Conservation (phyloP, 352 stramenopile genomes). For the Phytophthora rubi region DNA sequence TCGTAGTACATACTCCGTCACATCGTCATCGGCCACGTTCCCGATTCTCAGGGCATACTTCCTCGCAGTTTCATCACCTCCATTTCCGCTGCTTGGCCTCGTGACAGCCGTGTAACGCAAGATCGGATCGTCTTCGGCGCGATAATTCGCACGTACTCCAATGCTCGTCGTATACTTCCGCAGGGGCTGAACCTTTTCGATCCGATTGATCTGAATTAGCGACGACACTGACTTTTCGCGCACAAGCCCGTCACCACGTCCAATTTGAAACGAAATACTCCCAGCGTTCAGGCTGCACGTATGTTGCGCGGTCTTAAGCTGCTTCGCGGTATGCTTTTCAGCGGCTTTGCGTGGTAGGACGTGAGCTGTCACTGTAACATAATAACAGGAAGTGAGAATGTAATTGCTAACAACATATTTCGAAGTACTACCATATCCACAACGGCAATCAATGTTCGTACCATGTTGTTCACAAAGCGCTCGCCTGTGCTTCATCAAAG, state of each 20-base stretch:
- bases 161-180: conserved; percentile 46
- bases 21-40: conserved; percentile 44
- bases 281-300: background rate
- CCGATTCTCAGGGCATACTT: conserved; percentile 24
- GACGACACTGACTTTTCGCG: conserved; percentile 27
- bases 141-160: conserved; percentile 43
- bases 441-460: conserved; percentile 1
- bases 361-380: conserved; percentile 11
- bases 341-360: conserved; percentile 2
- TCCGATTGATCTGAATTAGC: conserved; percentile 22
- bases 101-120: conserved; percentile 68
- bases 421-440: conserved; percentile 6
- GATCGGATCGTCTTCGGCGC: conserved; percentile 68
- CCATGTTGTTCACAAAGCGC: conserved; percentile 3
- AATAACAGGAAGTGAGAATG: too few species aligned
- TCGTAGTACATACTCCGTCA: conserved; percentile 48
- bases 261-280: conserved; percentile 26
- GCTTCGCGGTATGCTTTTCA: conserved; percentile 26
- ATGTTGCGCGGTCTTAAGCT: conserved; percentile 12
- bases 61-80: conserved; percentile 19
- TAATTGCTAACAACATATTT: too few species aligned
- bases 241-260: conserved; percentile 15
- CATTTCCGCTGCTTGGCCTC: conserved; percentile 40
- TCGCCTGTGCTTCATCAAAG: conserved; percentile 18
- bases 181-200: conserved; percentile 22